phyloP scores from a whole-genome alignment of 768 basidiomycete genomes.

The Myochromella boudieri region DNA sequence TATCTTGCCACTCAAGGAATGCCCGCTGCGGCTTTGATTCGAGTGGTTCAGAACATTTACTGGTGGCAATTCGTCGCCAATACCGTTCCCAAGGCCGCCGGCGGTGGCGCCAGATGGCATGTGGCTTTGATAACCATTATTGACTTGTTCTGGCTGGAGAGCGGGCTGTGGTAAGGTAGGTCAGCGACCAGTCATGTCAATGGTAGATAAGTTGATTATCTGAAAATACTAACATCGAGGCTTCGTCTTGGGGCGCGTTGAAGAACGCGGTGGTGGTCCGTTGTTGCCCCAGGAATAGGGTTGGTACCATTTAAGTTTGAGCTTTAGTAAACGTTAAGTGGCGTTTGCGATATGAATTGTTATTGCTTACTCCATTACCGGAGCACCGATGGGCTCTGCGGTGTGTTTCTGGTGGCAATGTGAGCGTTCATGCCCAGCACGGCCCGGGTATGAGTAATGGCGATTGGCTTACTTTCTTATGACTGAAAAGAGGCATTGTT shows the following conservation, averaged over 20 bases:
- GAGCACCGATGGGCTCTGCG: constrained; percentile 3
- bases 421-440: background rate
- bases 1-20: constrained; percentile 43
- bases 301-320: background rate
- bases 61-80: constrained; percentile 20
- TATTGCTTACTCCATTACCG: constrained; percentile 1
- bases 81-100: constrained; percentile 8
- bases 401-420: constrained; percentile 9
- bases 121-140: background rate
- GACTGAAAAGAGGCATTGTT: constrained; percentile 32
- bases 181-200: too few species aligned
- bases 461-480: constrained; percentile 14
- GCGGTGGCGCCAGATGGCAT: constrained; percentile 1
- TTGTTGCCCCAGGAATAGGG: background rate
- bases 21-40: constrained; percentile 23
- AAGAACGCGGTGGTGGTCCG: background rate
- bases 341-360: background rate
- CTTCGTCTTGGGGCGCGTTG: too few species aligned
- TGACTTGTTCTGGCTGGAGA: too few species aligned
- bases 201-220: too few species aligned
- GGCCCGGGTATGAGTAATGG: background rate
- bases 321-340: background rate
- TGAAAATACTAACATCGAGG: too few species aligned
- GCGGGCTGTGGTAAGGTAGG: too few species aligned
- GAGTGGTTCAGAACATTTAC: constrained; percentile 19